Conservation (phyloP, 306 rosid species). For the Casuarina cunninghamiana region DNA sequence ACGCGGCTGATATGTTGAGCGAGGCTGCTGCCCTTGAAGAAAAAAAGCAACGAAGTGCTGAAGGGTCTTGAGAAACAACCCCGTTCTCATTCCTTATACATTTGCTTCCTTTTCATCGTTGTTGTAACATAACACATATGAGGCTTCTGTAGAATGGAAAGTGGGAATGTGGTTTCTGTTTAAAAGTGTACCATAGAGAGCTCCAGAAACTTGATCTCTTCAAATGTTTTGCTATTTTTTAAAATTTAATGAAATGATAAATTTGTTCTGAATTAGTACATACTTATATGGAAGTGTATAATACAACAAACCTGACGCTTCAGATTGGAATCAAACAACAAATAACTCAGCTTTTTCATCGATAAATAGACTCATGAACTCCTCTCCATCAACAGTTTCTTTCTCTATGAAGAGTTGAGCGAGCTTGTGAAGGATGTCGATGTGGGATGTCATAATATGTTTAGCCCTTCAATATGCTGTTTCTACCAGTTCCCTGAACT, state of each 20-base stretch:
- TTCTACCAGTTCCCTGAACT: slow-evolving; percentile 94
- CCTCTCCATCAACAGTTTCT: slow-evolving; percentile 96
- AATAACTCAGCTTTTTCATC: slow-evolving; percentile 85
- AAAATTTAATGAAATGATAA: slow-evolving; percentile 49
- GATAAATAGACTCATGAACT: slow-evolving; percentile 90
- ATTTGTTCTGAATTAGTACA: slow-evolving; percentile 59
- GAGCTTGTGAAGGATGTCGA: slow-evolving; percentile 93
- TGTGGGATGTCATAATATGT: slow-evolving; percentile 72
- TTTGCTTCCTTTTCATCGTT: slow-evolving; percentile 2
- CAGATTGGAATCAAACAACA: slow-evolving; percentile 42
- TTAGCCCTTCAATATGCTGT: slow-evolving; percentile 77
- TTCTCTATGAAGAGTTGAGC: slow-evolving; percentile 88
- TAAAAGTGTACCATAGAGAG: slow-evolving; percentile 35
- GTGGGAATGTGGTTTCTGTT: slow-evolving; percentile 29
- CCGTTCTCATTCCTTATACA: slow-evolving; percentile 11
- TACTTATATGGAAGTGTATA: slow-evolving; percentile 40
- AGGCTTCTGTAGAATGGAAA: slow-evolving; percentile 19
- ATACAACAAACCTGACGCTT: slow-evolving; percentile 39
- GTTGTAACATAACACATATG: slow-evolving; percentile 10
- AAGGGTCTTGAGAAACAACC: slow-evolving; percentile 28
- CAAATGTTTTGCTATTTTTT: slow-evolving; percentile 29
- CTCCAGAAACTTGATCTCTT: slow-evolving; percentile 21
- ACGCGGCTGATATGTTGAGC: slow-evolving; percentile 69
- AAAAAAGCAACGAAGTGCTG: slow-evolving; percentile 48
- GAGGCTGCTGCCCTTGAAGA: slow-evolving; percentile 81